Conservation (phyloP, 106 monocot species). For the Apostasia shenzhenica region DNA sequence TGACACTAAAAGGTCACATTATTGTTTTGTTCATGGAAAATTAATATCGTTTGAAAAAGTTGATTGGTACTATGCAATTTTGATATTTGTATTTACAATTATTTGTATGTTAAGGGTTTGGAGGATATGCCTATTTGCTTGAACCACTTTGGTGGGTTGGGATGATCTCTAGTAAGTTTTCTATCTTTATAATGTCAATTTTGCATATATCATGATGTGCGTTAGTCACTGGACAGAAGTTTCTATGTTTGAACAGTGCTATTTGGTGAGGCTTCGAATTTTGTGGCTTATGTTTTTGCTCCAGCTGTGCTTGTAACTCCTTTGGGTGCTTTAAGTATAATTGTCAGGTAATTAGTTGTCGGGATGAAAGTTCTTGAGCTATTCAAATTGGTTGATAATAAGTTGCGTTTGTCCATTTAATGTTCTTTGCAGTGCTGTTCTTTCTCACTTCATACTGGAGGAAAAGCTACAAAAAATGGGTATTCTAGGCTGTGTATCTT, state of each 20-base stretch:
- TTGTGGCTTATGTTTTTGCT: conserved; percentile 79
- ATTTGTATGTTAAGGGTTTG: conserved; percentile 33
- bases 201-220: neutral
- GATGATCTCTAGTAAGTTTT: conserved; percentile 57
- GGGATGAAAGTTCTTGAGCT: neutral
- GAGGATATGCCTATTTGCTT: conserved; percentile 62
- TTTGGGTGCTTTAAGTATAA: conserved; percentile 81
- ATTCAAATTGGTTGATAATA: neutral
- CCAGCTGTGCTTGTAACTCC: conserved; percentile 83
- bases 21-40: too few species aligned
- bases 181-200: neutral
- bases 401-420: neutral
- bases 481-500: conserved; percentile 57
- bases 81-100: neutral
- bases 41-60: too few species aligned
- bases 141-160: conserved; percentile 88
- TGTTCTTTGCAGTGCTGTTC: conserved; percentile 43
- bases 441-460: conserved; percentile 72
- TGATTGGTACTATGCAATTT: neutral
- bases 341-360: conserved; percentile 44
- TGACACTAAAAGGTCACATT: neutral
- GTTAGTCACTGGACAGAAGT: neutral
- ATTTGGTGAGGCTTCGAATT: conserved; percentile 65
- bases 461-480: conserved; percentile 65
- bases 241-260: conserved; percentile 39